A percentile compares a stretch with the other conserved stretches of the same genome.
Conservation (phyloP, 345 rosid species). For the Salix koriyanagi region DNA sequence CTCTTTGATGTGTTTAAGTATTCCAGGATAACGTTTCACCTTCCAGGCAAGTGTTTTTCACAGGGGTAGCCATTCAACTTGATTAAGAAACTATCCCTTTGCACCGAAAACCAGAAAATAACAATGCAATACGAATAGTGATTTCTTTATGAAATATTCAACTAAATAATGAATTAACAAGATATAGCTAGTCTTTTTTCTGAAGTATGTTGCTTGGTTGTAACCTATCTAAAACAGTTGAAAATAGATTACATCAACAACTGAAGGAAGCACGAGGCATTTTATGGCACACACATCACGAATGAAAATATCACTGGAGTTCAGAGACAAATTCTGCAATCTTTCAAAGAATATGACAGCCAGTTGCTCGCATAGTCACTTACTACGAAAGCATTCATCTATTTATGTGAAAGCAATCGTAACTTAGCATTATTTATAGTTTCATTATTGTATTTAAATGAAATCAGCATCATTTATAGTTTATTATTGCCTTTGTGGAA, state of each 20-base stretch:
- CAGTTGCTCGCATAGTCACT: too few species aligned
- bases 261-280: background rate
- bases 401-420: background rate
- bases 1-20: background rate
- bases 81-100: background rate
- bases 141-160: background rate
- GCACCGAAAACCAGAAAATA: background rate
- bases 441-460: too few species aligned
- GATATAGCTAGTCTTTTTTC: background rate
- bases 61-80: background rate
- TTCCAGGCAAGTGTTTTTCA: too few species aligned
- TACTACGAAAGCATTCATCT: too few species aligned
- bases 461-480: background rate
- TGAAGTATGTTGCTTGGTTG: background rate
- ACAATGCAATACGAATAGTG: background rate
- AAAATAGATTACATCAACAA: background rate
- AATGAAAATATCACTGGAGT: too few species aligned
- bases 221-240: background rate
- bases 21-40: background rate
- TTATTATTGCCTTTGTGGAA: slow-evolving; percentile 1
- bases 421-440: background rate
- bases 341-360: background rate
- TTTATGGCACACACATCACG: background rate
- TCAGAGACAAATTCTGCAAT: background rate
- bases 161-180: background rate